phyloP scores from a whole-genome alignment of 1,284 basidiomycete species.

The Trichosporon ovoides region DNA sequence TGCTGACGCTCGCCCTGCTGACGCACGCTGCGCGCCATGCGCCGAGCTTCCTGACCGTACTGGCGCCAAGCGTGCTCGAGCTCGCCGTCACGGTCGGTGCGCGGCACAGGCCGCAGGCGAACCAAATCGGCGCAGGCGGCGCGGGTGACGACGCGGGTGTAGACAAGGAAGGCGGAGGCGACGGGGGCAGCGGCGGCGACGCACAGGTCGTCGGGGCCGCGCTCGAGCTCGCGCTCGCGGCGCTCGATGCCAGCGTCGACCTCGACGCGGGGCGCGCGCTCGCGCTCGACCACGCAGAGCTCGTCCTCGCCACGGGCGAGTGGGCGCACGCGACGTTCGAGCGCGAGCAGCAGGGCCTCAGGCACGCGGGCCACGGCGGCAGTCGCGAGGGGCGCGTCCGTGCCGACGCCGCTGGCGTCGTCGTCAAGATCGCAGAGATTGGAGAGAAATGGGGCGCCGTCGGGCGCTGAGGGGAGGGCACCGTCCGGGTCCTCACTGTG shows the following conservation, averaged over 20 bases:
- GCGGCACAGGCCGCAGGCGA: constrained; percentile 51
- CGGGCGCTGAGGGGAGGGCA: background rate
- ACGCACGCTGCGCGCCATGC: constrained; percentile 74
- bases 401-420: constrained; percentile 68
- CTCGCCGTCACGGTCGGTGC: constrained; percentile 72
- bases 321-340: constrained; percentile 72
- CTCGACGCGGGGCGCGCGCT: constrained; percentile 70
- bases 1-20: constrained; percentile 72
- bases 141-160: background rate
- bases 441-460: constrained; percentile 62
- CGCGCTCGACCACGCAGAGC: constrained; percentile 64
- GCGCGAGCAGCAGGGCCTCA: constrained; percentile 60
- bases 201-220: constrained; percentile 67
- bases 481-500: too few relatives aligned
- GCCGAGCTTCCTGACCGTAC: constrained; percentile 67
- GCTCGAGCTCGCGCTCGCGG: constrained; percentile 69
- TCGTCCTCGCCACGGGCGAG: constrained; percentile 68
- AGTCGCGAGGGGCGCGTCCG: constrained; percentile 55
- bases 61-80: constrained; percentile 75
- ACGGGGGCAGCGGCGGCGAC: constrained; percentile 45
- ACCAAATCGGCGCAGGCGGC: background rate
- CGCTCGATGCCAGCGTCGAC: constrained; percentile 68
- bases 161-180: background rate
- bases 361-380: constrained; percentile 59
- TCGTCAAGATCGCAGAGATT: constrained; percentile 73